phyloP scores from a whole-genome alignment of 352 stramenopile species.

The Pythium folliculosum region DNA sequence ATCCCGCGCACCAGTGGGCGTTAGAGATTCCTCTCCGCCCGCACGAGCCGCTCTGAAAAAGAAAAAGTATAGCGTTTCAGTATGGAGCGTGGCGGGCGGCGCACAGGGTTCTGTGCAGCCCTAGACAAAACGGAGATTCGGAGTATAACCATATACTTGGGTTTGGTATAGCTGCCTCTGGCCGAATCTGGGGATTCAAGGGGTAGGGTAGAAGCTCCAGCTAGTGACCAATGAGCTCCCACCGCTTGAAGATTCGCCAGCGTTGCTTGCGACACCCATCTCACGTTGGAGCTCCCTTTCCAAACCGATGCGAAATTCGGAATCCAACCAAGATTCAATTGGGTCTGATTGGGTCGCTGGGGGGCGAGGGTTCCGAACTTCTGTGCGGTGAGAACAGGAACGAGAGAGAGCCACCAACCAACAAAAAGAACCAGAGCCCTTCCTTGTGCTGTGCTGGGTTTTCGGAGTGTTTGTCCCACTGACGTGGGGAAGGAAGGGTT shows the following conservation, averaged over 20 bases:
- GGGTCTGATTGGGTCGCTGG: no score
- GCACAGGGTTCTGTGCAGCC: slow-evolving; percentile 1
- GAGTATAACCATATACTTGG: not conserved
- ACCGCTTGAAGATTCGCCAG: slow-evolving; percentile 23
- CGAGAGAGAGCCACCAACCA: not conserved
- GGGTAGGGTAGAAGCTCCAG: slow-evolving; percentile 13
- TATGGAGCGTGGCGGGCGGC: slow-evolving; percentile 18
- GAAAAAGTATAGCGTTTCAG: slow-evolving; percentile 42
- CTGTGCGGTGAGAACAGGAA: not conserved
- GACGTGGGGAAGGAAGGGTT: slow-evolving; percentile 7
- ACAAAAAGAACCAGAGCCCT: slow-evolving; percentile 17
- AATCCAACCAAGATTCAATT: slow-evolving; percentile 23
- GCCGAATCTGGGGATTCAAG: slow-evolving; percentile 27
- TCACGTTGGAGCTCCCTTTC: slow-evolving; percentile 14
- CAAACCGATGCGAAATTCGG: slow-evolving; percentile 14
- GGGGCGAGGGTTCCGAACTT: slow-evolving; percentile 26
- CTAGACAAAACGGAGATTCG: slow-evolving; percentile 20
- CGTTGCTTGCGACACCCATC: slow-evolving; percentile 22
- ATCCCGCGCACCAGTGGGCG: slow-evolving; percentile 9
- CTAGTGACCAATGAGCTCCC: slow-evolving; percentile 17
- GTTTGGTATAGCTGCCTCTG: not conserved
- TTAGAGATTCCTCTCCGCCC: slow-evolving; percentile 27
- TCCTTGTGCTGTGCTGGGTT: not conserved
- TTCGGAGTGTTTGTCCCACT: slow-evolving; percentile 19
- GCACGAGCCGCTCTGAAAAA: slow-evolving; percentile 30